Percentiles rank a stretch among this genome's conserved stretches.
phyloP scores from a whole-genome alignment of 192 early-diverging fungal genomes.

The Spinellus fusiger region DNA sequence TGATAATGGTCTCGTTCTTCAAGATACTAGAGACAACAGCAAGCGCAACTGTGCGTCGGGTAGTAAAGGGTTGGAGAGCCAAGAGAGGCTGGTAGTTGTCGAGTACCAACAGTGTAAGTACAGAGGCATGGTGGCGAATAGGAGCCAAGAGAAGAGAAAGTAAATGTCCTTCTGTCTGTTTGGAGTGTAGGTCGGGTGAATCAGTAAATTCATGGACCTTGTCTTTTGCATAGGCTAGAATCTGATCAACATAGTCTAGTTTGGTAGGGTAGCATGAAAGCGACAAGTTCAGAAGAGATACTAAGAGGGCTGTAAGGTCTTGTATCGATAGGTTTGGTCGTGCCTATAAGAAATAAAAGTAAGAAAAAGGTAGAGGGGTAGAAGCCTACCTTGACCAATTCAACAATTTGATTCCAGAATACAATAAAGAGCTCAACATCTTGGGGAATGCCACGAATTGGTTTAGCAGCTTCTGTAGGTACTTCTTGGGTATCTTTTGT shows the following conservation, averaged over 20 bases:
- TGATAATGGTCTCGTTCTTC: constrained; percentile 63
- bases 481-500: constrained; percentile 28
- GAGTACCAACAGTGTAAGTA: constrained; percentile 63
- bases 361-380: background rate
- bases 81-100: constrained; percentile 81
- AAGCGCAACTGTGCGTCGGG: constrained; percentile 77
- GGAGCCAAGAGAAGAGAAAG: constrained; percentile 82
- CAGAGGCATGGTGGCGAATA: constrained; percentile 68
- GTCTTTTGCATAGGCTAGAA: constrained; percentile 85
- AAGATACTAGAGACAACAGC: constrained; percentile 65
- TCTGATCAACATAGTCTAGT: constrained; percentile 82
- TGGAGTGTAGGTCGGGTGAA: constrained; percentile 64
- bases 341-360: constrained; percentile 38
- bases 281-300: constrained; percentile 83
- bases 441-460: constrained; percentile 73
- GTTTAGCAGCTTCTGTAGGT: too few relatives aligned
- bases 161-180: constrained; percentile 66
- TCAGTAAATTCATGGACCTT: constrained; percentile 57
- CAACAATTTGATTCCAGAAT: constrained; percentile 94
- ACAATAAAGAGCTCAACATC: constrained; percentile 91
- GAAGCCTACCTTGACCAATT: constrained; percentile 71
- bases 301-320: constrained; percentile 87
- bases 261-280: constrained; percentile 89
- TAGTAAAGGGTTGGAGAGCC: constrained; percentile 74
- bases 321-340: constrained; percentile 89